phyloP scores from a whole-genome alignment of 179 eudicot species.

The Corrigiola litoralis region DNA sequence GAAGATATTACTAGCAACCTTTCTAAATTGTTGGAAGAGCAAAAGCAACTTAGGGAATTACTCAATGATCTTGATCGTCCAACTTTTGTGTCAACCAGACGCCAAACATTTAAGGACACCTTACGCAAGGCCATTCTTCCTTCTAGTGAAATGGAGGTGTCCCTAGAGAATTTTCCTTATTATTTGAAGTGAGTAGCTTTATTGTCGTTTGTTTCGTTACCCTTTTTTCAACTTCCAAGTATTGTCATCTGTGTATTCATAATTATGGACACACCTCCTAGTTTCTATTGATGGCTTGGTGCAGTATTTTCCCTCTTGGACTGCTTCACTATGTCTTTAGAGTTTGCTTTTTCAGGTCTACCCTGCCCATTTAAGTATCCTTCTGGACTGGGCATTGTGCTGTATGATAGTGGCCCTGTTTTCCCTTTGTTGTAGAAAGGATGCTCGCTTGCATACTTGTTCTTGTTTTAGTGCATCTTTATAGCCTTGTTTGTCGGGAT shows the following conservation, averaged over 20 bases:
- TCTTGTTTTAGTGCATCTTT: too few relatives aligned
- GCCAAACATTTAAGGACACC: constrained; percentile 61
- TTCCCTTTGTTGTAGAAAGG: too few relatives aligned
- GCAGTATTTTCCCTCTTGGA: too few relatives aligned
- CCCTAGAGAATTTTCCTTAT: constrained; percentile 83
- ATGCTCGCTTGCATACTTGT: too few relatives aligned
- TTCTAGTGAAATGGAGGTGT: constrained; percentile 54
- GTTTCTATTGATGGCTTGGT: background rate
- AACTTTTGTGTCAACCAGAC: constrained; percentile 42
- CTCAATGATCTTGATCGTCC: constrained; percentile 55
- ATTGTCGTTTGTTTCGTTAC: background rate
- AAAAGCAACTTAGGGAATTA: constrained; percentile 41
- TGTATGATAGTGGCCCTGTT: too few relatives aligned
- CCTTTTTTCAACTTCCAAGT: background rate
- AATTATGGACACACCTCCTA: background rate
- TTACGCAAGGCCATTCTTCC: constrained; percentile 55
- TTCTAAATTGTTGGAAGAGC: constrained; percentile 50
- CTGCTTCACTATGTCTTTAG: too few relatives aligned
- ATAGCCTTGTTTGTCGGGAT: too few relatives aligned
- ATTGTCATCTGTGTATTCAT: background rate
- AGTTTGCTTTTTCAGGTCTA: too few relatives aligned
- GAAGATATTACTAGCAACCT: constrained; percentile 46
- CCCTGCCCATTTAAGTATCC: too few relatives aligned
- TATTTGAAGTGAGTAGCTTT: constrained; percentile 59
- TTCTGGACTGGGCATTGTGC: too few relatives aligned